A percentile compares a stretch with the other conserved stretches of the same genome.
phyloP scores from a whole-genome alignment of 2,329 filamentous ascomycete genomes.

The Hypoxylon sp. region DNA sequence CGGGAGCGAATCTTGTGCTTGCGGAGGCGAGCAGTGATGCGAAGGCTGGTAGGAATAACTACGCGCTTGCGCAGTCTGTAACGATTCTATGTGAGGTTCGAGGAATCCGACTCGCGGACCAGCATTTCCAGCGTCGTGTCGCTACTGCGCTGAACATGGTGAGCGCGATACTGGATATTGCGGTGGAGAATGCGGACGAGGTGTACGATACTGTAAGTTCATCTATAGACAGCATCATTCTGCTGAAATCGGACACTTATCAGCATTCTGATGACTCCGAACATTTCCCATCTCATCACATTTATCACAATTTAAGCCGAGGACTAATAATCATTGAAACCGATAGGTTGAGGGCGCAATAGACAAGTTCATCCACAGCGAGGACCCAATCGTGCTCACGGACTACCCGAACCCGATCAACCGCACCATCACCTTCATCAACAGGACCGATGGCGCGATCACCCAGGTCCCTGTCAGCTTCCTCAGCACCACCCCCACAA shows the following conservation, averaged over 20 bases:
- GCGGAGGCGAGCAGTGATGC: conserved; percentile 49
- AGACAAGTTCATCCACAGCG: conserved; percentile 44
- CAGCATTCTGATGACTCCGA: no score
- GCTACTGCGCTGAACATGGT: conserved; percentile 50
- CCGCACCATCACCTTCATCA: conserved; percentile 49
- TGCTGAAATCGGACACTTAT: no score
- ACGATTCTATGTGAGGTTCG: conserved; percentile 49
- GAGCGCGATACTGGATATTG: conserved; percentile 48
- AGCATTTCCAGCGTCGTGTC: conserved; percentile 51
- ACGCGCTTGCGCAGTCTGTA: conserved; percentile 48
- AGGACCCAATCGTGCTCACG: conserved; percentile 49
- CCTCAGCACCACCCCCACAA: conserved; percentile 47
- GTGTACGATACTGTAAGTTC: conserved; percentile 45
- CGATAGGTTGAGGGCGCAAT: conserved; percentile 41
- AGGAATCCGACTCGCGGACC: conserved; percentile 49
- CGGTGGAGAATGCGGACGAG: conserved; percentile 44
- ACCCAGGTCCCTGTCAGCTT: conserved; percentile 46
- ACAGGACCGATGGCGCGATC: conserved; percentile 45
- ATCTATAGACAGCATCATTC: no score
- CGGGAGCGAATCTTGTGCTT: conserved; percentile 40
- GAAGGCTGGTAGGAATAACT: conserved; percentile 48
- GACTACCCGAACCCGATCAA: conserved; percentile 43
- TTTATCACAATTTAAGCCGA: neutral
- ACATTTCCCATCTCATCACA: no score
- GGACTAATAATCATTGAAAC: neutral